These are phyloP conservation scores for Verticillium longisporum DNA, from an alignment of 2,329 filamentous ascomycete species.

Conservation along the genomic window DNA sequence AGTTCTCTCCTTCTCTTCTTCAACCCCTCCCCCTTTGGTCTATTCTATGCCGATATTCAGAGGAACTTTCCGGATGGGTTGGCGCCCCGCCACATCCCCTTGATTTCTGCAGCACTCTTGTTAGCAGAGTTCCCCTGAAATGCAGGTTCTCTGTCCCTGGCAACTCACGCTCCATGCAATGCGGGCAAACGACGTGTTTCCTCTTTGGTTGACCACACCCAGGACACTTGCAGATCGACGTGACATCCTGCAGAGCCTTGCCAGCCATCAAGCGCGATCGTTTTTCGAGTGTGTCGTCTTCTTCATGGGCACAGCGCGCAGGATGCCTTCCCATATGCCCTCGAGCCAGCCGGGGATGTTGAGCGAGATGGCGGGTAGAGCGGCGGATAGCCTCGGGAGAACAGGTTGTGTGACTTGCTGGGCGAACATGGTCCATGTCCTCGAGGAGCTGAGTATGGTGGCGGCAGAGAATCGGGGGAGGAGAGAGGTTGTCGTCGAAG, in stretches of 20 bases:
- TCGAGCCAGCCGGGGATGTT: constrained; percentile 56
- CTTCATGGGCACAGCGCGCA: constrained; percentile 94
- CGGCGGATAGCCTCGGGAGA: constrained; percentile 47
- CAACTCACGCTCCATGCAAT: constrained; percentile 73
- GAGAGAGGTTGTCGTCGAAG: constrained; percentile 30
- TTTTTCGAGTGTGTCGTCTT: constrained; percentile 98
- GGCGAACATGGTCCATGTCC: constrained; percentile 35
- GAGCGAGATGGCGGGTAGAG: constrained; percentile 54
- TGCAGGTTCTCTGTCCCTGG: constrained; percentile 2
- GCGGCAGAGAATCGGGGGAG: constrained; percentile 46
- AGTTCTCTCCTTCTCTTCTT: neutral
- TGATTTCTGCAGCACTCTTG: constrained; percentile 30
- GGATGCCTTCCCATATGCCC: constrained; percentile 86
- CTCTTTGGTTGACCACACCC: constrained; percentile 84
- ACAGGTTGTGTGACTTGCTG: constrained; percentile 38
- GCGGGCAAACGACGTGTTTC: constrained; percentile 80
- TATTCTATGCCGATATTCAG: constrained; percentile 7
- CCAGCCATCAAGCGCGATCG: constrained; percentile 89
- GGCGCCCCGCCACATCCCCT: constrained; percentile 34
- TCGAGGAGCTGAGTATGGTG: constrained; percentile 31
- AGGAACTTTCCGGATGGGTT: constrained; percentile 26
- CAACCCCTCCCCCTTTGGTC: neutral
- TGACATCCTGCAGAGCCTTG: constrained; percentile 89
- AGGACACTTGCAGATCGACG: constrained; percentile 78
- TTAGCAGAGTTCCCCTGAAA: constrained; percentile 10